Evolutionary conservation across 805 yeast species (phyloP).

Genomic region (Myxozyma mucilagina): DNA sequence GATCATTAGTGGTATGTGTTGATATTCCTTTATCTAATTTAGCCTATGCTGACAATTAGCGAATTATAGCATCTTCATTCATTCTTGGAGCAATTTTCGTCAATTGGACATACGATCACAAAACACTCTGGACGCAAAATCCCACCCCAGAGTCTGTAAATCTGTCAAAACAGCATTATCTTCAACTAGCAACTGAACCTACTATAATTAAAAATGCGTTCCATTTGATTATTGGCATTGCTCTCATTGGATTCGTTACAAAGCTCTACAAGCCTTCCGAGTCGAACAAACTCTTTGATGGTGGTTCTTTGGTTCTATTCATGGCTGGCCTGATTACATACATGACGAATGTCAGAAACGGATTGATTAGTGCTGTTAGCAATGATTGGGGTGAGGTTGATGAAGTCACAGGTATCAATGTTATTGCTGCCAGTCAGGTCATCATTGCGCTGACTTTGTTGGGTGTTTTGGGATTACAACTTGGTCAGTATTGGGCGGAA

Average conservation of each 20-base stretch:
- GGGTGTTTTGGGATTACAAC: conserved; percentile 84
- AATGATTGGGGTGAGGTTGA: conserved; percentile 96
- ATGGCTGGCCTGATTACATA: conserved; percentile 76
- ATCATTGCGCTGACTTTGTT: conserved; percentile 68
- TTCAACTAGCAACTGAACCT: conserved; percentile 69
- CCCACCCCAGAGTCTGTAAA: conserved; percentile 57
- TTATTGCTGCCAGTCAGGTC: conserved; percentile 84
- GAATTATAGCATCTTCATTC: conserved; percentile 59
- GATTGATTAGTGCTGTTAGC: conserved; percentile 63
- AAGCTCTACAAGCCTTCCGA: conserved; percentile 86
- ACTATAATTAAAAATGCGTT: conserved; percentile 57
- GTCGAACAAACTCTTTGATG: conserved; percentile 84
- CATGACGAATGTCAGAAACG: conserved; percentile 81
- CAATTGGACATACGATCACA: conserved; percentile 79
- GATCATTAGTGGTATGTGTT: conserved; percentile 24
- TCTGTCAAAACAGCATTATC: conserved; percentile 70
- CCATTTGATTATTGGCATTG: conserved; percentile 62
- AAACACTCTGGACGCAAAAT: conserved; percentile 64
- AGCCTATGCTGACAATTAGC: not conserved
- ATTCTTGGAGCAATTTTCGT: conserved; percentile 75
- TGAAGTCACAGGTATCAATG: conserved; percentile 79
- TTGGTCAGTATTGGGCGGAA: conserved; percentile 84
- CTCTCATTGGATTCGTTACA: conserved; percentile 68
- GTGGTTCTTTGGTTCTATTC: conserved; percentile 74
- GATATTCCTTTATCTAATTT: not conserved